Conservation (phyloP, 306 rosid genomes). For the Lathyrus tuberosus region DNA sequence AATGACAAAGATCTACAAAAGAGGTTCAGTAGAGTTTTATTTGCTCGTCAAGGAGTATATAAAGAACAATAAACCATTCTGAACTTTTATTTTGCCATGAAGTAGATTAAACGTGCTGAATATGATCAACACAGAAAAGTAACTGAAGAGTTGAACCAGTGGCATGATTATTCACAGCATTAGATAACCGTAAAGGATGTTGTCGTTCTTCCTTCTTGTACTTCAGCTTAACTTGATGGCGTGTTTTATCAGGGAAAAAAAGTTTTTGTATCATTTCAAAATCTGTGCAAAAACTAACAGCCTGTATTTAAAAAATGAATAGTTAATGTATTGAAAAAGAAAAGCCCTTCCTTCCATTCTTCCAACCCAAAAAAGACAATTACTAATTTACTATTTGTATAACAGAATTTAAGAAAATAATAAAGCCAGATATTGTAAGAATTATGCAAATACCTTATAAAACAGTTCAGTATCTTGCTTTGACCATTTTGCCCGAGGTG, state of each 20-base stretch:
- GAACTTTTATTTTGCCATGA: no score
- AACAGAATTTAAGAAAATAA: constrained; percentile 11
- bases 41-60: constrained; percentile 11
- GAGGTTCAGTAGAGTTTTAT: constrained; percentile 30
- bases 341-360: not conserved
- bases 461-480: constrained; percentile 80
- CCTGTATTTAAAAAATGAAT: constrained; percentile 47
- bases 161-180: constrained; percentile 58
- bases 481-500: constrained; percentile 75
- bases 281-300: constrained; percentile 70
- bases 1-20: constrained; percentile 60
- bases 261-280: constrained; percentile 69
- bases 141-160: constrained; percentile 52
- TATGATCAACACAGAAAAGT: not conserved
- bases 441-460: constrained; percentile 59
- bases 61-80: constrained; percentile 27
- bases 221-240: constrained; percentile 69
- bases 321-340: constrained; percentile 5
- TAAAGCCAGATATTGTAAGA: constrained; percentile 16
- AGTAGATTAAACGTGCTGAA: not conserved
- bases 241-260: constrained; percentile 72
- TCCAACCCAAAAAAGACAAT: constrained; percentile 23
- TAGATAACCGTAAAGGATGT: constrained; percentile 55
- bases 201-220: constrained; percentile 78
- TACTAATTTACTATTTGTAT: not conserved